Percentiles rank a stretch among this genome's conserved stretches.
Evolutionary conservation across 768 basidiomycete species (phyloP).

Genomic region (Botryobasidium botryosum): DNA sequence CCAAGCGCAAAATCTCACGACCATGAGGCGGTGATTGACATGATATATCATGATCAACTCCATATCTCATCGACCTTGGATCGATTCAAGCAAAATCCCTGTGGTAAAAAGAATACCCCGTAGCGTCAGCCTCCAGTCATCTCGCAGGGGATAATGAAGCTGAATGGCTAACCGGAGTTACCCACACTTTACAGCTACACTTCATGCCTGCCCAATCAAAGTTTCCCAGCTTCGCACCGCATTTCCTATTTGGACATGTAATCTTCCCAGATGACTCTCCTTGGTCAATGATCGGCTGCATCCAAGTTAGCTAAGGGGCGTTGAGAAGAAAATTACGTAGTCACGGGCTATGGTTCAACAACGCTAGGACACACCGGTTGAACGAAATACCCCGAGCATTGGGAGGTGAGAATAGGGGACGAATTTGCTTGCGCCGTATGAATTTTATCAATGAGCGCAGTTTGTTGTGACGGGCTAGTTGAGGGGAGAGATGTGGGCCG

Average conservation of each 20-base stretch:
- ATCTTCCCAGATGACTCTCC: slow-evolving; percentile 80
- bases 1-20: too few species aligned
- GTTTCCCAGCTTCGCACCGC: slow-evolving; percentile 79
- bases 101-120: not conserved
- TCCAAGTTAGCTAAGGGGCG: slow-evolving; percentile 74
- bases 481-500: too few species aligned
- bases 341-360: too few species aligned
- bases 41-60: too few species aligned
- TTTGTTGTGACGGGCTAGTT: too few species aligned
- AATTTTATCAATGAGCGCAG: too few species aligned
- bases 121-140: not conserved
- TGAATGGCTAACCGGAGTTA: slow-evolving; percentile 53
- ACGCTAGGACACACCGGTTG: too few species aligned
- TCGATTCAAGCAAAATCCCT: slow-evolving; percentile 39
- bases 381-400: slow-evolving; percentile 93
- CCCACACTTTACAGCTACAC: slow-evolving; percentile 86
- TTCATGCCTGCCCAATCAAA: slow-evolving; percentile 93
- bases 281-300: slow-evolving; percentile 62
- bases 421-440: too few species aligned
- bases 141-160: not conserved
- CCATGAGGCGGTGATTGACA: too few species aligned
- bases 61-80: slow-evolving; percentile 37
- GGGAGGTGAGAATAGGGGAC: slow-evolving; percentile 35
- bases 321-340: not conserved
- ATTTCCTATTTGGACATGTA: slow-evolving; percentile 79